Evolutionary conservation across 306 rosid species (phyloP).

Genomic region (Aeschynomene evenia): DNA sequence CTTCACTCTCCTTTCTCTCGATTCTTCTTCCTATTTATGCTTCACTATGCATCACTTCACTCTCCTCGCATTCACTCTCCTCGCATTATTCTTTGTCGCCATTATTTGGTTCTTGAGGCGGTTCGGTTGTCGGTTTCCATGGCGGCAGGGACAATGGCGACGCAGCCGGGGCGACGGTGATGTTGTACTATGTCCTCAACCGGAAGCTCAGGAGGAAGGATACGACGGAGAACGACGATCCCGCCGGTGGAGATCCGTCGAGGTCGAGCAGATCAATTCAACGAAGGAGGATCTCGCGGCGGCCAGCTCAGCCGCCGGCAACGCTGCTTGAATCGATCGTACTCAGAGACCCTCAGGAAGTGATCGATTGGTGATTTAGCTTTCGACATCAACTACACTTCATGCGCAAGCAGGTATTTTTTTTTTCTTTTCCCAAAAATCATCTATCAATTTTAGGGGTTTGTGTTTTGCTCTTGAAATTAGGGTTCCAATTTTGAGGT

Average conservation of each 20-base stretch:
- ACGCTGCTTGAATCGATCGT: constrained; percentile 79
- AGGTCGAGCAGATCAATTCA: constrained; percentile 64
- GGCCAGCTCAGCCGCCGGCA: constrained; percentile 97
- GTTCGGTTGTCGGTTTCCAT: too few relatives aligned
- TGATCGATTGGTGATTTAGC: constrained; percentile 99
- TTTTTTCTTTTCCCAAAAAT: background rate
- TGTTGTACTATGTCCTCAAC: constrained; percentile 60
- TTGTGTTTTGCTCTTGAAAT: too few relatives aligned
- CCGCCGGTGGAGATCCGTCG: constrained; percentile 40
- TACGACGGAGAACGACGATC: too few relatives aligned
- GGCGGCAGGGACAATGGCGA: constrained; percentile 95
- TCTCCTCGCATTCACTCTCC: too few relatives aligned
- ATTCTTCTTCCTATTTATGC: too few relatives aligned
- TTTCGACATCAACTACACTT: constrained; percentile 88
- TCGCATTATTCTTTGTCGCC: too few relatives aligned
- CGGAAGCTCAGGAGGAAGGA: constrained; percentile 48
- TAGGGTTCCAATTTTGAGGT: too few relatives aligned
- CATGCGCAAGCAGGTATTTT: constrained; percentile 80
- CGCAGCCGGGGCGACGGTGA: constrained; percentile 91
- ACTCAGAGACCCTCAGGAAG: constrained; percentile 84
- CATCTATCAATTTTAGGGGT: too few relatives aligned
- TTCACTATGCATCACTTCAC: too few relatives aligned
- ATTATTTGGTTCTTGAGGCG: too few relatives aligned
- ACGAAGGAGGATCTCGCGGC: constrained; percentile 60
- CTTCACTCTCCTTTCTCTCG: too few relatives aligned